Conservation (phyloP, 2,329 filamentous ascomycete species). For the Tolypocladium inflatum region DNA sequence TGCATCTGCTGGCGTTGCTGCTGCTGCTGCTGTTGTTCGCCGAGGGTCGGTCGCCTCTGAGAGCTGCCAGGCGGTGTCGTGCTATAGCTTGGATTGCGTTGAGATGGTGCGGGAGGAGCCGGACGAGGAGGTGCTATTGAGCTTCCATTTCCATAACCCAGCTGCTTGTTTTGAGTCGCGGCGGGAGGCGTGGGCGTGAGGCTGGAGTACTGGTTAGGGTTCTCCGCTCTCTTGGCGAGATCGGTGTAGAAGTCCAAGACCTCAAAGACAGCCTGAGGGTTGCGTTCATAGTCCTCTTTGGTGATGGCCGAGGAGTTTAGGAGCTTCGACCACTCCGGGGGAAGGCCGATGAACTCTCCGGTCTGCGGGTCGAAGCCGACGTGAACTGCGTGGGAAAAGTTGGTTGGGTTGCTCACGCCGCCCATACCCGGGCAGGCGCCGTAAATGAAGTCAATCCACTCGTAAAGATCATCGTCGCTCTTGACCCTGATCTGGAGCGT, state of each 20-base stretch:
- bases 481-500: slow-evolving; percentile 90
- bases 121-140: slow-evolving; percentile 61
- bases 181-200: slow-evolving; percentile 58
- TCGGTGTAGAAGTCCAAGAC: slow-evolving; percentile 81
- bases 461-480: slow-evolving; percentile 91
- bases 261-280: slow-evolving; percentile 77
- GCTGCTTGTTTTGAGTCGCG: slow-evolving; percentile 49
- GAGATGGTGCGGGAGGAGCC: slow-evolving; percentile 33
- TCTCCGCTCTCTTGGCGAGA: slow-evolving; percentile 65
- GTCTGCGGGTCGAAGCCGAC: slow-evolving; percentile 95
- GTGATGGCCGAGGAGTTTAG: slow-evolving; percentile 95
- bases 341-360: slow-evolving; percentile 88
- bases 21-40: slow-evolving; percentile 33
- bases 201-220: slow-evolving; percentile 59
- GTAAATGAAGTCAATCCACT: slow-evolving; percentile 98
- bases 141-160: slow-evolving; percentile 47
- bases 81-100: slow-evolving; percentile 34
- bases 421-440: slow-evolving; percentile 95
- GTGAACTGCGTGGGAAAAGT: slow-evolving; percentile 94
- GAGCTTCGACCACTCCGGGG: slow-evolving; percentile 93
- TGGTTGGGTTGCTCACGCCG: slow-evolving; percentile 95
- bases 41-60: slow-evolving; percentile 36
- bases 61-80: slow-evolving; percentile 24
- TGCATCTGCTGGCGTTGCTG: slow-evolving; percentile 51
- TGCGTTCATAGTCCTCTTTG: slow-evolving; percentile 96